Base-by-base conservation (phyloP, 768 basidiomycete genomes). In the Pleurotus citrinopileatus region DNA sequence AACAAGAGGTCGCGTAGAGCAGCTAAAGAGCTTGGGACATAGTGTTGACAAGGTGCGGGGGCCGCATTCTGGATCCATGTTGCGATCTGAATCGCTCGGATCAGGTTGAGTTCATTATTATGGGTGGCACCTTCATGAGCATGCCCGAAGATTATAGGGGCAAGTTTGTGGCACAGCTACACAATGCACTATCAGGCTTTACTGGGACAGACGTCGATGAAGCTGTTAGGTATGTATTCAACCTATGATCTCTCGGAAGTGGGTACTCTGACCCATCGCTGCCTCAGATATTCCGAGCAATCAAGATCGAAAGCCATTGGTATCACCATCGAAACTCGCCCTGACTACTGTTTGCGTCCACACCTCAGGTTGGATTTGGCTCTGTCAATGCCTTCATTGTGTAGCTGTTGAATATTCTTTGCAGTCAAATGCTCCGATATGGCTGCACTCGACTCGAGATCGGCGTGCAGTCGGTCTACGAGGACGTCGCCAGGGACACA, bases 101-200 rank as follows among this genome's bases (percentile, higher is more conserved):
- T 29, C 51, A 91, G 90, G 87, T 93, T 26, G 91, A 92, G 61
- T 89, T 87, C 61, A 98, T 97, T 59, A 80, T 96, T 57, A 98
- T 98, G 97, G 97, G 97, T 20, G 97, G 97, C 42, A 99, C 97
- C 9, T 99, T 99, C 70, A 98, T 99, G 94, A 98, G 95, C 65
- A 96, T 98, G 89, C 91, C 95, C 32, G 94, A 98, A 68, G 91
- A 94, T 42, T 98, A 99, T 67, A 83, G 97, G 56, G 85, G 83
- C 56, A 86, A 90, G 59, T 99, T 99, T 60, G 81, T 98, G 52
- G 94, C 96, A 1, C 95, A 98, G 57, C 76, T 99, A 53, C 97
- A 98, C 68, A 98, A 98, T 67, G 96, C 97, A 1, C 75, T 99
- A 4, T 94, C 92, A 13, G 97, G 97, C 0, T 95, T 91, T 65